Conservation (phyloP, 495 filamentous ascomycete genomes). For the Penicillium pulvis region DNA sequence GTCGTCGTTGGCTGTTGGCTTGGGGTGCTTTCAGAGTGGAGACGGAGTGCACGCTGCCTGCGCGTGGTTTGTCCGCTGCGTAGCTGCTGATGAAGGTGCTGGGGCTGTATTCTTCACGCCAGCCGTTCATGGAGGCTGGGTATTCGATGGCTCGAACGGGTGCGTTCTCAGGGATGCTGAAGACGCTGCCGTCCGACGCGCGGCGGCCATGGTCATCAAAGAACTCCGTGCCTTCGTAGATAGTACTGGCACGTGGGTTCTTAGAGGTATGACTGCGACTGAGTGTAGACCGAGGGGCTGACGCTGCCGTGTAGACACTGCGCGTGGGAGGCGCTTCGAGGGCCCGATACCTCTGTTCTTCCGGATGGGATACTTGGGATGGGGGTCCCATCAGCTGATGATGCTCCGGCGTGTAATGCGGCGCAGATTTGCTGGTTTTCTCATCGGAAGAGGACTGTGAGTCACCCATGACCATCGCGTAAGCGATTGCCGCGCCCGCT, state of each 20-base stretch:
- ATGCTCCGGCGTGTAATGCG: constrained; percentile 32
- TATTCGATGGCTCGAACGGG: constrained; percentile 49
- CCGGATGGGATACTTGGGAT: constrained; percentile 29
- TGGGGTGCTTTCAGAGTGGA: constrained; percentile 50
- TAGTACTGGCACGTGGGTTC: constrained; percentile 45
- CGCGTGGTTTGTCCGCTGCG: constrained; percentile 35
- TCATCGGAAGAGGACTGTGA: constrained; percentile 28
- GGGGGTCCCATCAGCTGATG: constrained; percentile 31
- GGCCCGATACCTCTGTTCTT: constrained; percentile 30
- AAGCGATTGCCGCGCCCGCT: constrained; percentile 72
- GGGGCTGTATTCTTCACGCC: constrained; percentile 32
- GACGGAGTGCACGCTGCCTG: constrained; percentile 40
- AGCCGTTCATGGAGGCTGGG: constrained; percentile 30
- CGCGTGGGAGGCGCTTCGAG: constrained; percentile 47
- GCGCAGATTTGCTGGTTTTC: constrained; percentile 21
- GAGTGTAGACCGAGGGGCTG: constrained; percentile 32
- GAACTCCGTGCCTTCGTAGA: constrained; percentile 46
- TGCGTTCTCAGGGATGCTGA: constrained; percentile 34
- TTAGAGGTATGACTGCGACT: constrained; percentile 40
- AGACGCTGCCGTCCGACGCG: constrained; percentile 42
- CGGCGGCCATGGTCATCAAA: constrained; percentile 41
- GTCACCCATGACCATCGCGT: constrained; percentile 65
- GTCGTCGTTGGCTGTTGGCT: constrained; percentile 22
- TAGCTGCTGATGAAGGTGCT: constrained; percentile 48
- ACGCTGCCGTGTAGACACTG: constrained; percentile 38